Evolutionary conservation across 148 eudicot species (phyloP), one percentile per base, ranked within the genome.

Genomic region (Cornus kousa): DNA sequence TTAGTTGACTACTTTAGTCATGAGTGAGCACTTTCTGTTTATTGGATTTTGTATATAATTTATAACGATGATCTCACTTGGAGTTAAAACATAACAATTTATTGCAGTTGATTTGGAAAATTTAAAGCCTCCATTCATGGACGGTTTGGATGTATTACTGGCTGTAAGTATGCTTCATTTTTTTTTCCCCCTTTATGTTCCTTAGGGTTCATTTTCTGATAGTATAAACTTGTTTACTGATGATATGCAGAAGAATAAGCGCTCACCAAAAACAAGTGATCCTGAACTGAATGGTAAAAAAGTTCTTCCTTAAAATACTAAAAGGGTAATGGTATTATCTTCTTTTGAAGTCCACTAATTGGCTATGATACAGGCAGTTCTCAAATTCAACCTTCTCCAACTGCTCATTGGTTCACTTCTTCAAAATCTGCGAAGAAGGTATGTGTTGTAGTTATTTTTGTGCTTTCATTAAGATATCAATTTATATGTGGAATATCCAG

Each of bases 361-460:
- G 60, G 62, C 70, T 33, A 55, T 82, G 59, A 59, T 85, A 71
- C 88, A 90, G 97, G 87, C 72, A 84, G 67, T 81, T 72, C 85
- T 70, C 70, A 79, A 20, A 71, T 82, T 71, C 89, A 91, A 77
- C 82, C 87, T 50, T 81, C 92, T 50, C 86, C 84, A 68, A 78
- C 95, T 14, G 79, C 90, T 81, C 37, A 66, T 74, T 93, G 97
- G 97, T 93, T 93, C 85, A 77, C 85, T 79, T 82, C 95, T 71
- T 60, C 92, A 74, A 90, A 79, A 79, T 89, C 97, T 75, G 87
- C 86, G 46, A 87, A 88, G 85, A 90, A 90, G 94, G 97, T 93
- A 81, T 17, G 19, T 72, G n/a, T 35, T 62, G 9, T 75, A 31
- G 70, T 67, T 43, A 16, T 50, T 9, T 19, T 77, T 39, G 20